Evolutionary conservation across 768 basidiomycete genomes (phyloP).

Genomic region (Lactifluus pinguis): DNA sequence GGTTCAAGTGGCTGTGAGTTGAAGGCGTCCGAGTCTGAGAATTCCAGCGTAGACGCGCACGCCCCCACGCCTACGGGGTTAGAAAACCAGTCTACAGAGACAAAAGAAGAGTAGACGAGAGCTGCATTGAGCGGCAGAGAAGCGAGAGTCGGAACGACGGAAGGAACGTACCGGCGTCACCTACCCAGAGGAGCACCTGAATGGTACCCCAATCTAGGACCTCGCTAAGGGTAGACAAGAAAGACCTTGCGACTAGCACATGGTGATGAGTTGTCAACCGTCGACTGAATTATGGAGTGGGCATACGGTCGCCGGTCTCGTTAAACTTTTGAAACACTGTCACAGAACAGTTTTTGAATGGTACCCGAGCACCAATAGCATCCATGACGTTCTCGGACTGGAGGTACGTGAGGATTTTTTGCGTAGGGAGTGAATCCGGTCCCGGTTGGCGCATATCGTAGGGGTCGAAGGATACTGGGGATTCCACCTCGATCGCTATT

Average conservation of each 20-base stretch:
- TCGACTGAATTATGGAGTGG: conserved; percentile 3
- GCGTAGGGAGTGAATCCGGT: conserved; percentile 35
- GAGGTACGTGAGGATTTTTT: conserved; percentile 20
- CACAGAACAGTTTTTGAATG: conserved; percentile 28
- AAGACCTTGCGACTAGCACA: conserved; percentile 14
- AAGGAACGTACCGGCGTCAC: too few relatives aligned
- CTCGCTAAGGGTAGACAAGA: background rate
- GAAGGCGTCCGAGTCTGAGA: too few relatives aligned
- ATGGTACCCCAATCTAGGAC: conserved; percentile 18
- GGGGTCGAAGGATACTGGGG: conserved; percentile 36
- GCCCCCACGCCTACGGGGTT: too few relatives aligned
- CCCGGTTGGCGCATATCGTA: conserved; percentile 32
- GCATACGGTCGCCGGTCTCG: conserved; percentile 40
- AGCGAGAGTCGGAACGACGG: too few relatives aligned
- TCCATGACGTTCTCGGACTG: conserved; percentile 20
- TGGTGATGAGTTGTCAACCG: conserved; percentile 21
- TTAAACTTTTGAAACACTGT: conserved; percentile 33
- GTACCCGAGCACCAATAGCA: conserved; percentile 30
- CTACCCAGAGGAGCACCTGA: conserved; percentile 39
- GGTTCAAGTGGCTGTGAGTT: too few relatives aligned
- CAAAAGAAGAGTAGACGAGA: too few relatives aligned
- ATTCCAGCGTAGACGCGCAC: too few relatives aligned
- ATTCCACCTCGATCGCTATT: conserved; percentile 30
- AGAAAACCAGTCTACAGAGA: too few relatives aligned
- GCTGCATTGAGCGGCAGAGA: too few relatives aligned